Percentiles rank a stretch among this genome's conserved stretches.
Conservation (phyloP, 345 rosid species). For the Psidium friedrichsthalianum region DNA sequence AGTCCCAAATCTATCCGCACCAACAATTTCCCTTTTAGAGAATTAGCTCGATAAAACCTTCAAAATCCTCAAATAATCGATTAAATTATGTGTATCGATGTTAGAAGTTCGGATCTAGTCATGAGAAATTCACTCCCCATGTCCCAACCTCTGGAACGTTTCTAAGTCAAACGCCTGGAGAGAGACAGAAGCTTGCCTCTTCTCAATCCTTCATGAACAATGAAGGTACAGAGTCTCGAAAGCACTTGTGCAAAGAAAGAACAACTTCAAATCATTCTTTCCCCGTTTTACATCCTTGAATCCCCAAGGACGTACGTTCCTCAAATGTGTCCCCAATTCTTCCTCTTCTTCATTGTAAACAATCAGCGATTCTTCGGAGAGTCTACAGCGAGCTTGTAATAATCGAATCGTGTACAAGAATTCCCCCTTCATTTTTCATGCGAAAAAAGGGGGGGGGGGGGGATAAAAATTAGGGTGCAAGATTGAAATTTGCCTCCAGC, state of each 20-base stretch:
- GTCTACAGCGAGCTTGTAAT: neutral
- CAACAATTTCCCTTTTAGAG: neutral
- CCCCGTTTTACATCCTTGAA: neutral
- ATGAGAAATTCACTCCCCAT: neutral
- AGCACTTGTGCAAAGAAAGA: too few relatives aligned
- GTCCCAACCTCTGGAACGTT: neutral
- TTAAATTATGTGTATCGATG: neutral
- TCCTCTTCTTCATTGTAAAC: neutral
- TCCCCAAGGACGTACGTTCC: neutral
- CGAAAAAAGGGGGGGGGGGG: neutral
- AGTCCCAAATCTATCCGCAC: too few relatives aligned
- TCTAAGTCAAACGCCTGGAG: too few relatives aligned
- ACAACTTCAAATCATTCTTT: neutral
- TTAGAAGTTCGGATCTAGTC: neutral
- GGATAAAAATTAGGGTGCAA: conserved; percentile 28
- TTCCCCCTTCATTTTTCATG: neutral
- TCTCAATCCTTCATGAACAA: too few relatives aligned
- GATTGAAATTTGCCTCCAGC: conserved; percentile 56
- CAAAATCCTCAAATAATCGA: neutral
- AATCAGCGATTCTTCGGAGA: neutral
- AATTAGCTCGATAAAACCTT: too few relatives aligned
- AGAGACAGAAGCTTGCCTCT: too few relatives aligned
- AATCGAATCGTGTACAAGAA: neutral
- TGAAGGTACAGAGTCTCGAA: too few relatives aligned
- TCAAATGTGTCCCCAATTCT: neutral